Base-by-base conservation (phyloP, 2,329 filamentous ascomycete genomes). In the Aspergillus quadricinctus region DNA sequence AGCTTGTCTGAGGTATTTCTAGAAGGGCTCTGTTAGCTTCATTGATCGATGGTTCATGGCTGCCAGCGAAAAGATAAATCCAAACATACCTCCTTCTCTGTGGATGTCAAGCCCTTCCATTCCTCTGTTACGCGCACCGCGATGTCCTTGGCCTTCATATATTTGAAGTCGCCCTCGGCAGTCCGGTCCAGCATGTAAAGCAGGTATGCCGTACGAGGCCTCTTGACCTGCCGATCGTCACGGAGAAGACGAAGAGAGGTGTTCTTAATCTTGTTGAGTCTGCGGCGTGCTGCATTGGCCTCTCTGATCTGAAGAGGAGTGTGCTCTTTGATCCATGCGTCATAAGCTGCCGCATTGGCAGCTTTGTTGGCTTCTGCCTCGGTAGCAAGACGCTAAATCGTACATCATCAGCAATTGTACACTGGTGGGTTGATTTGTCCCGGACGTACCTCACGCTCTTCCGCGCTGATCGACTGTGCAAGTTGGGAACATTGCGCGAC, bases 231-330 rank as follows among this genome's bases (percentile, higher is more conserved):
- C 50, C 86, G 80, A 10, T 83, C 77, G 65, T 89, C 86, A 4
- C 72, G 58, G 53, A 88, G 77, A 6, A 51, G 49, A 1, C 41
- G 27, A 27, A 60, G 57, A 45, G 55, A 60, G 48, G 64, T 64
- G 3, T 61, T 41, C 10, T 55, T 61, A 49, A 72, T 59, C 27
- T 57, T 64, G 0, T 55, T 53, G 8, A 78, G 67, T n/a, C 52
- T 61, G 28, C 41, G 57, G 40, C 86, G 82, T 10, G 86, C 86
- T 10, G 61, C 65, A 68, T 89, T 89, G 55, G 86, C 86, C 3
- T 75, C 57, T 48, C 74, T 74, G 62, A 89, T 87, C 65, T 86
- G 69, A 4, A 81, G 73, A 9, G 83, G 79, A 1, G 82, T 82
- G 65, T 85, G 71, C 3, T 69, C 72, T 31, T 79, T 68, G 21